A percentile compares a stretch with the other conserved stretches of the same genome.
These are phyloP conservation scores for Coemansia sp. DNA, from an alignment of 192 early-diverging fungal species.

Conservation along the genomic window DNA sequence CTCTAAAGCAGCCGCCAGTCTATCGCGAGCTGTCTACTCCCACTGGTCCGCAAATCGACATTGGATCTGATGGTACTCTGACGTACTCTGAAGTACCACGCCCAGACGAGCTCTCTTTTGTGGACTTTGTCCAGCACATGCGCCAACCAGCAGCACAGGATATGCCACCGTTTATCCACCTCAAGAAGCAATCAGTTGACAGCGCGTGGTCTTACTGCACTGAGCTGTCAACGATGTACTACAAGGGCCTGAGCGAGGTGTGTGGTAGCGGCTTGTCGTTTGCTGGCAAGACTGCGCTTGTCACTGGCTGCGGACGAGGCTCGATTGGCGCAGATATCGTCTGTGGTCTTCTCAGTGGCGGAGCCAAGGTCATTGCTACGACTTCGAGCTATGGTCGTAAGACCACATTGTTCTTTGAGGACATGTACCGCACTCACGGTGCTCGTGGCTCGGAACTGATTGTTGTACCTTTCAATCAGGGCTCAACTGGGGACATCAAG, in stretches of 20 bases:
- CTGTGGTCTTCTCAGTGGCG: slow-evolving; percentile 86
- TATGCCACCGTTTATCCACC: slow-evolving; percentile 39
- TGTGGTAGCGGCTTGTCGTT: slow-evolving; percentile 79
- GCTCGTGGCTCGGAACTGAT: slow-evolving; percentile 81
- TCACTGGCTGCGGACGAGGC: slow-evolving; percentile 88
- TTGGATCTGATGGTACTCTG: slow-evolving; percentile 67
- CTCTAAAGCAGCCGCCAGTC: slow-evolving; percentile 66
- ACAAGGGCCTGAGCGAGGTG: slow-evolving; percentile 68
- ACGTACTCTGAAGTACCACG: slow-evolving; percentile 81
- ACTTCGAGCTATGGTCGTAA: slow-evolving; percentile 83
- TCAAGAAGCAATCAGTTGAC: slow-evolving; percentile 20
- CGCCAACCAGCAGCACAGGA: slow-evolving; percentile 56
- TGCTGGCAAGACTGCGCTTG: slow-evolving; percentile 75
- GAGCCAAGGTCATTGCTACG: slow-evolving; percentile 87
- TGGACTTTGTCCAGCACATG: slow-evolving; percentile 84
- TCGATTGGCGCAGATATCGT: slow-evolving; percentile 92
- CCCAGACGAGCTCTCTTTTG: slow-evolving; percentile 69
- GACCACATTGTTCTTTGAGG: slow-evolving; percentile 81
- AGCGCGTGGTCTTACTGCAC: slow-evolving; percentile 70
- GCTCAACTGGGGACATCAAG: slow-evolving; percentile 78
- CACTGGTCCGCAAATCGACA: slow-evolving; percentile 69
- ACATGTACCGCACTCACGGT: slow-evolving; percentile 83
- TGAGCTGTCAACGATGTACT: slow-evolving; percentile 69
- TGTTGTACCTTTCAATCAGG: slow-evolving; percentile 96
- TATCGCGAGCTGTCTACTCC: slow-evolving; percentile 84